Conservation (phyloP, 495 filamentous ascomycete genomes). For the Podospora didyma region DNA sequence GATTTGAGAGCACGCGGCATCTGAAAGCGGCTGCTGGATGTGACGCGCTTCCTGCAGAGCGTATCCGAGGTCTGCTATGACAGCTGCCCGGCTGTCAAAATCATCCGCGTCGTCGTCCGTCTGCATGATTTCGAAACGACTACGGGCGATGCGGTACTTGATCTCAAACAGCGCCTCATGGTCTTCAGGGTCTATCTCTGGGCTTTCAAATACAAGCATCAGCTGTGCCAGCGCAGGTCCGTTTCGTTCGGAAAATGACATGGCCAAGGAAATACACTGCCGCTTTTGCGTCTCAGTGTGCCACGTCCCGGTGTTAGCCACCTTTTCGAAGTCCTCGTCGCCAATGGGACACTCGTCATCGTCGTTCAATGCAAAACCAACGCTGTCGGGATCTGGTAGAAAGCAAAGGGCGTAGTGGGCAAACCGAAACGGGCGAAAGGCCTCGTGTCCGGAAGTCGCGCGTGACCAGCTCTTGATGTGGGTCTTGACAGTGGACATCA, state of each 20-base stretch:
- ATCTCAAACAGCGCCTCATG: too few species aligned
- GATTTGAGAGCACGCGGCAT: too few species aligned
- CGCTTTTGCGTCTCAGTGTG: background rate
- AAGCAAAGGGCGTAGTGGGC: background rate
- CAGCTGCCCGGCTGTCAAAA: too few species aligned
- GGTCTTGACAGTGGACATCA: background rate
- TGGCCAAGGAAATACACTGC: background rate
- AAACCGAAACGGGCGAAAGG: background rate
- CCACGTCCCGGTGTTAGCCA: background rate
- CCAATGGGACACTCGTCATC: background rate
- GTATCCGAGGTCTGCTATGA: too few species aligned
- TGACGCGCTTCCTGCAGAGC: too few species aligned
- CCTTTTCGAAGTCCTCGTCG: background rate
- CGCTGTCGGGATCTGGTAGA: background rate
- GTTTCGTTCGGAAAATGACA: background rate
- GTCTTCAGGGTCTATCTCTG: too few species aligned
- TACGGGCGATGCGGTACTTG: too few species aligned
- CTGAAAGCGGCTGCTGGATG: too few species aligned
- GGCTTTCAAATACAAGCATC: too few species aligned
- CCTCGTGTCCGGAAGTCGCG: background rate
- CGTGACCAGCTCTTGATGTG: background rate
- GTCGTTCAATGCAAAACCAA: background rate
- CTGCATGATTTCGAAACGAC: too few species aligned
- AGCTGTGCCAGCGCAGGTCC: background rate
- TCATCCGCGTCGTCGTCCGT: too few species aligned